Conservation (phyloP, 2,329 filamentous ascomycete species). For the Canariomyces notabilis region DNA sequence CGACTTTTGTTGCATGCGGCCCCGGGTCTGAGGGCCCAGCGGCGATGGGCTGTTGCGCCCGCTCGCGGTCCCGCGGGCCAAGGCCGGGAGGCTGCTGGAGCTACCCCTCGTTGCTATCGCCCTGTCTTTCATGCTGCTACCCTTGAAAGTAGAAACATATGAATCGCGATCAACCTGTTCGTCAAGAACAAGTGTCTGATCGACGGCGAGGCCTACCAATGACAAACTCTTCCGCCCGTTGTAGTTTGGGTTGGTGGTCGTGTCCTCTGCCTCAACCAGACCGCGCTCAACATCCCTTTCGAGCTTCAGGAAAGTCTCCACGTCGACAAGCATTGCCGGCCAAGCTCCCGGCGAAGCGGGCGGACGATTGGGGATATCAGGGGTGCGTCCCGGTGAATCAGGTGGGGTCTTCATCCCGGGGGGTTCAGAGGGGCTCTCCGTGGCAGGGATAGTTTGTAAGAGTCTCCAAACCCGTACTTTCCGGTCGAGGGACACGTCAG, state of each 20-base stretch:
- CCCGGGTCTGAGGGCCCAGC: conserved; percentile 61
- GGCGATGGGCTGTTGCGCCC: conserved; percentile 64
- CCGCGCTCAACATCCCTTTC: conserved; percentile 61
- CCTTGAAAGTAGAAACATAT: conserved; percentile 49
- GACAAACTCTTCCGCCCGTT: conserved; percentile 68
- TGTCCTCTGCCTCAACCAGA: conserved; percentile 58
- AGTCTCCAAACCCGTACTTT: conserved; percentile 77
- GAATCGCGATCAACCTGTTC: conserved; percentile 60
- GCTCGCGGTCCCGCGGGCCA: conserved; percentile 47
- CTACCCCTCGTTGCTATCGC: conserved; percentile 33
- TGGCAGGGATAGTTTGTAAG: conserved; percentile 39
- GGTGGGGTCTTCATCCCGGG: conserved; percentile 36
- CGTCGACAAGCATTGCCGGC: conserved; percentile 53
- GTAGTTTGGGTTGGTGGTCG: conserved; percentile 68
- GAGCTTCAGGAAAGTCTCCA: conserved; percentile 58
- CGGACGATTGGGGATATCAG: conserved; percentile 13
- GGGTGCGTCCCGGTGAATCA: conserved; percentile 22
- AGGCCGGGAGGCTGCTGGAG: conserved; percentile 30
- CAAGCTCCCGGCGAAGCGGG: conserved; percentile 30
- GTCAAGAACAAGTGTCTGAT: conserved; percentile 78
- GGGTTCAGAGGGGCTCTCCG: conserved; percentile 34
- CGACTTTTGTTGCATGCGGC: conserved; percentile 62
- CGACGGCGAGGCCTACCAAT: conserved; percentile 62
- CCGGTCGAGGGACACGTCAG: conserved; percentile 61
- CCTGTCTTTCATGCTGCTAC: conserved; percentile 31